These are phyloP conservation scores for Cinchona pubescens DNA, from an alignment of 257 asterid species.

Conservation along the genomic window DNA sequence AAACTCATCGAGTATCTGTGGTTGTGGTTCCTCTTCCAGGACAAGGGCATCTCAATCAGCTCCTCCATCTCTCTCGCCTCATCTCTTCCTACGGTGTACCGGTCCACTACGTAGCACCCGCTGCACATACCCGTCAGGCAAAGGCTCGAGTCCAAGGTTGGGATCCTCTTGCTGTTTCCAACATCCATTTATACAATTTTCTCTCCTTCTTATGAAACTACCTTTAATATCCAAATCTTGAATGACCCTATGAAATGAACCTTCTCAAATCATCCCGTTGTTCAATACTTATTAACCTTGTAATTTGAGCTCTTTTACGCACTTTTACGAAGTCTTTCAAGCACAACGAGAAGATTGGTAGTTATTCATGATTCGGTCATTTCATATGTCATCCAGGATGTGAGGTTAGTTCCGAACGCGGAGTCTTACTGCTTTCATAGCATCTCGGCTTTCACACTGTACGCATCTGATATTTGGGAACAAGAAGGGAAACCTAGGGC, in stretches of 20 bases:
- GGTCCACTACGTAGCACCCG: conserved; percentile 50
- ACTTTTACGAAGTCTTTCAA: conserved; percentile 26
- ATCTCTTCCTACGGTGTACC: conserved; percentile 33
- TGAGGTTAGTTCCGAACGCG: conserved; percentile 25
- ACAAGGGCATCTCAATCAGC: conserved; percentile 75
- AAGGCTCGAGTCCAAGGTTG: conserved; percentile 43
- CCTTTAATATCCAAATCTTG: conserved; percentile 45
- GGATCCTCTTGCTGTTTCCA: conserved; percentile 24
- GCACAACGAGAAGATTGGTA: conserved; percentile 22
- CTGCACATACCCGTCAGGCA: conserved; percentile 55
- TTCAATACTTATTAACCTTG: conserved; percentile 26
- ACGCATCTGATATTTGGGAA: conserved; percentile 23
- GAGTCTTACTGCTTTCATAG: conserved; percentile 50
- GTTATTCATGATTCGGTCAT: conserved; percentile 46
- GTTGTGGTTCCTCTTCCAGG: conserved; percentile 58
- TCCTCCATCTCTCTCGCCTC: conserved; percentile 66
- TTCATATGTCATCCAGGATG: conserved; percentile 48
- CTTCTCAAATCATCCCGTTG: conserved; percentile 44
- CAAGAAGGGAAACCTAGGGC: conserved; percentile 10
- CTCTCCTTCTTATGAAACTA: not conserved
- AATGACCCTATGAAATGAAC: conserved; percentile 29
- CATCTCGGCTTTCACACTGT: conserved; percentile 29
- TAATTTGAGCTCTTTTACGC: conserved; percentile 24
- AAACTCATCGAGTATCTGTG: conserved; percentile 30
- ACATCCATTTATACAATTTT: conserved; percentile 14